Base-by-base conservation (phyloP, 2,329 filamentous ascomycete genomes). In the Pseudocercospora pini-densiflorae region DNA sequence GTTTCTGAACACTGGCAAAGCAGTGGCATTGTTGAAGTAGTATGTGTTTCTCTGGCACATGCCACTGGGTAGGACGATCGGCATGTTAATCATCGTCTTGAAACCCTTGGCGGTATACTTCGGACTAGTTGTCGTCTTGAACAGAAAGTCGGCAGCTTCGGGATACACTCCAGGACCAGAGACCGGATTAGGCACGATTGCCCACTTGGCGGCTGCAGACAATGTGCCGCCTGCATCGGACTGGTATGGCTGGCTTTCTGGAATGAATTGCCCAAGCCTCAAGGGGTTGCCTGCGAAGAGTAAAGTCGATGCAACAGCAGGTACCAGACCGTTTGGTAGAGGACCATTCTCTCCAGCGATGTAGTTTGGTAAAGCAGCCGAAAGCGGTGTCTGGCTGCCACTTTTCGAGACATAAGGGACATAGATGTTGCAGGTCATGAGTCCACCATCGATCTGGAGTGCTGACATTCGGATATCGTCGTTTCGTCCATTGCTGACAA, bases 1-100 rank as follows among this genome's bases (percentile, higher is more conserved):
- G 31, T 67, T 61, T 24, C 55, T 57, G 49, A 70, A 61, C 3
- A 62, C 59, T 45, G 70, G 68, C 24, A 58, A 33, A 24, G 70
- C 70, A 1, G 72, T 73, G 0, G 68, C 71, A 31, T 73, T 73
- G 54, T 58, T 72, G 59, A 72, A 73, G 64, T 73, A 74, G 51
- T 70, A 72, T n/a, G 69, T 66, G 45, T 72, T 73, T 16, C 70
- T 53, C 61, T 73, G 71, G 36, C 72, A 74, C 60, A 67, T 31
- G 2, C 63, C 67, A 27, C 53, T 69, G 5, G 67, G 67, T 21
- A 67, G 40, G 24, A 68, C 55, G 29, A 65, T 57, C 3, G 71
- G 71, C 63, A 70, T 69, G 58, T 71, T 74, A 31, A 72, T 65
- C 23, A 72, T 27, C 2, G 40, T 55, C 53, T 74, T 72, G 66